A percentile compares a stretch with the other conserved stretches of the same genome.
Conservation (phyloP, 2,329 filamentous ascomycete species). For the Teratosphaeria zuluensis region DNA sequence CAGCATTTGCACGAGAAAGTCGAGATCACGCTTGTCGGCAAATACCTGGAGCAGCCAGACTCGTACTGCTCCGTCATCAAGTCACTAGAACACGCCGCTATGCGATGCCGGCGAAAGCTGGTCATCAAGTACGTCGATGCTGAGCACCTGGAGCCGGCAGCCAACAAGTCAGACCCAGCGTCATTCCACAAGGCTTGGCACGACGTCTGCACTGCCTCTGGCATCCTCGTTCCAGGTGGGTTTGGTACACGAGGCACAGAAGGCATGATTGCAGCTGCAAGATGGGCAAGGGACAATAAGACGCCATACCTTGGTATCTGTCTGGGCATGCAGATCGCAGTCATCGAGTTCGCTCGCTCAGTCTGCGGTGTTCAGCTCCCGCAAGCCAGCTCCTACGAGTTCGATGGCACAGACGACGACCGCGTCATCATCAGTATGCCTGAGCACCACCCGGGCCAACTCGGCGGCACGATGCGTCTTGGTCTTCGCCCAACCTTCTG, state of each 20-base stretch:
- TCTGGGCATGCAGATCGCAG: conserved; percentile 84
- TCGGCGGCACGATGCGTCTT: conserved; percentile 82
- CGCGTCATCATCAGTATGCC: conserved; percentile 86
- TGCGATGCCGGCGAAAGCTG: conserved; percentile 72
- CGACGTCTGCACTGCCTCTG: conserved; percentile 59
- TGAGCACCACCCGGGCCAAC: conserved; percentile 64
- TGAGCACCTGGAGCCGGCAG: conserved; percentile 65
- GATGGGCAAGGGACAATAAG: conserved; percentile 74
- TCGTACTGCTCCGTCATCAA: conserved; percentile 79
- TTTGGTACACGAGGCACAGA: conserved; percentile 76
- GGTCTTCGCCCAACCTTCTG: conserved; percentile 67
- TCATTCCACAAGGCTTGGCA: conserved; percentile 77
- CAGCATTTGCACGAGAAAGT: conserved; percentile 60
- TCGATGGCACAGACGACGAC: conserved; percentile 51
- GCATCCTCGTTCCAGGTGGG: conserved; percentile 62
- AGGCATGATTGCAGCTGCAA: conserved; percentile 82
- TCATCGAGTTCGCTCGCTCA: conserved; percentile 77
- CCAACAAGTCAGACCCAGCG: conserved; percentile 52
- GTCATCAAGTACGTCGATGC: conserved; percentile 79
- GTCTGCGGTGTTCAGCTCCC: conserved; percentile 51
- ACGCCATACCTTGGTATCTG: conserved; percentile 83
- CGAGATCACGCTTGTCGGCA: conserved; percentile 79
- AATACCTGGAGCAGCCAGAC: conserved; percentile 78
- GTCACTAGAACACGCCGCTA: conserved; percentile 80
- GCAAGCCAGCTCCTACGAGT: conserved; percentile 47